Evolutionary conservation across 208 protist genomes (phyloP).

Genomic region (Acanthamoeba royreba): DNA sequence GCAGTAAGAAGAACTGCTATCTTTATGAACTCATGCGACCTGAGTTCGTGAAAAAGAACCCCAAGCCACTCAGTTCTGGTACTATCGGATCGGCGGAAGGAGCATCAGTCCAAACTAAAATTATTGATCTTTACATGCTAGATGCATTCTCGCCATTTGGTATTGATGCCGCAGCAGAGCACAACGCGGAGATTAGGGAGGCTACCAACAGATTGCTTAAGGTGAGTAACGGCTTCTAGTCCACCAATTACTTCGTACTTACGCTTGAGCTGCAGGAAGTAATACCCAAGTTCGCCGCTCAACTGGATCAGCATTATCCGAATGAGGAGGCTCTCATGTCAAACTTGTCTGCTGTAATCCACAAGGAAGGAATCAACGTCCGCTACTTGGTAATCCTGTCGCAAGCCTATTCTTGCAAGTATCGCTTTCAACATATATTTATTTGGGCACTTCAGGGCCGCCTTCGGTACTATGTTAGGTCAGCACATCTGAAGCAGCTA

Average conservation of each 20-base stretch:
- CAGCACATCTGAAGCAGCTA: background rate
- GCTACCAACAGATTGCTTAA: background rate
- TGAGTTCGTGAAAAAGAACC: conserved; percentile 7
- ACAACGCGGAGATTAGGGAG: background rate
- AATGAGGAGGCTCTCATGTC: background rate
- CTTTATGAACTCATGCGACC: background rate
- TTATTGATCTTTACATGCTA: background rate
- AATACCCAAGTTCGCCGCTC: background rate
- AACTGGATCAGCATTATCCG: background rate
- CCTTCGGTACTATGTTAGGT: background rate
- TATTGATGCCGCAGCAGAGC: background rate
- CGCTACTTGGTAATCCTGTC: background rate
- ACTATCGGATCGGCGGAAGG: background rate
- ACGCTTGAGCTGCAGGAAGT: background rate
- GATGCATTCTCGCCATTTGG: conserved; percentile 13
- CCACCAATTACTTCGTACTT: background rate
- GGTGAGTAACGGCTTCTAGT: background rate
- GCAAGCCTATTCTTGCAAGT: background rate
- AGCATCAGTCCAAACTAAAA: background rate
- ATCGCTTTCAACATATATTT: background rate
- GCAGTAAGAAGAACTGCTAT: conserved; percentile 20
- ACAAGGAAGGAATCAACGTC: conserved; percentile 31
- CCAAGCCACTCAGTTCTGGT: conserved; percentile 24
- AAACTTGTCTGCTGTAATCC: background rate
- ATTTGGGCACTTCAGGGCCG: background rate